Base-by-base conservation (phyloP, 768 basidiomycete species). In the Leccinellum rugosiceps region DNA sequence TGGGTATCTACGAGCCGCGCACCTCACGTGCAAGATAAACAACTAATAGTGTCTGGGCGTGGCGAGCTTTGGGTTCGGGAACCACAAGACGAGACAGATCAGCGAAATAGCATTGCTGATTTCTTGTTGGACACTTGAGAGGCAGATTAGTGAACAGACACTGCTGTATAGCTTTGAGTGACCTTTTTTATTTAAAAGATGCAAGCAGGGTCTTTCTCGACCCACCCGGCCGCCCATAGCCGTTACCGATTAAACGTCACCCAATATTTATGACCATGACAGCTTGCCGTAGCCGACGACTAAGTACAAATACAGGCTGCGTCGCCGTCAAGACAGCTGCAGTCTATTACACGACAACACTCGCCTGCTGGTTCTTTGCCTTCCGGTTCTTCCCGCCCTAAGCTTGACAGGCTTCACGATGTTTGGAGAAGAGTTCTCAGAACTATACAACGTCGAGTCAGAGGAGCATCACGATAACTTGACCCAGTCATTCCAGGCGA, bases 21-120 rank as follows among this genome's bases (percentile, higher is more conserved):
- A 49, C 53, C 46, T 49, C 14, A 34, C 53, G 52, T 23, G 4
- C 49, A 54, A 41, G 60, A 59, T 46, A 32, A 45, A 19, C 52
- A 50, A 25, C 1, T 49, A 1, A 26, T 46, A 8, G 19, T 48
- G 5, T 47, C 48, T 11, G 53, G 26, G n/a, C 44, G 55, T 4
- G 61, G 58, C 34, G 78, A 77, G 55, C 50, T 74, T 32, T 74
- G 73, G 74, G 54, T 63, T 56, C 62, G 51, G 14, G 65, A 66
- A 53, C 71, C 64, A 53, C 66, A 75, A 61, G 68, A 66, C 31
- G 61, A 68, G 53, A 55, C 58, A 13, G 74, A 74, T 48, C 78
- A 79, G 73, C 75, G 73, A 63, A 63, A 65, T 21, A 58, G 69
- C 34, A 74, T 82, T 4, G 61, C 63, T 23, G 72, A 73, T 32